Conservation (phyloP, 164 flowering plant genomes). For the Dillenia suffruticosa region DNA sequence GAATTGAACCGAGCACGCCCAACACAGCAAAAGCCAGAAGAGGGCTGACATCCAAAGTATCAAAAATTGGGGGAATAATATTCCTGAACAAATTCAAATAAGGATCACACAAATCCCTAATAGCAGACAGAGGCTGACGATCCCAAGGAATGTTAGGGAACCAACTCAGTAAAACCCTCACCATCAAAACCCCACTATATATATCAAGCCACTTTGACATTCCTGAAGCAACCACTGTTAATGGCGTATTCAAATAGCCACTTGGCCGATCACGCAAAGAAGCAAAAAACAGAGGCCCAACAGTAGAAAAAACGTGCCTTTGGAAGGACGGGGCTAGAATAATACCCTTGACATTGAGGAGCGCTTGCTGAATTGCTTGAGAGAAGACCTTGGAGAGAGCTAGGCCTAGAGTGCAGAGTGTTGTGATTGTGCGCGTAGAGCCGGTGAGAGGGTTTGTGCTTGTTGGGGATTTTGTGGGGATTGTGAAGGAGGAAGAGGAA, state of each 20-base stretch:
- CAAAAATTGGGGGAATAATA: slow-evolving; percentile 77
- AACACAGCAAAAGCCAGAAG: slow-evolving; percentile 77
- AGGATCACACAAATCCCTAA: slow-evolving; percentile 91
- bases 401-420: slow-evolving; percentile 32
- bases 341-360: slow-evolving; percentile 11
- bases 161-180: slow-evolving; percentile 97
- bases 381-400: slow-evolving; percentile 22
- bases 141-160: slow-evolving; percentile 98
- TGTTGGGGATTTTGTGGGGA: slow-evolving; percentile 1
- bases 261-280: slow-evolving; percentile 35
- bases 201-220: slow-evolving; percentile 91
- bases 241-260: slow-evolving; percentile 58
- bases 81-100: slow-evolving; percentile 81
- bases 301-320: slow-evolving; percentile 22
- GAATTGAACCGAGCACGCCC: slow-evolving; percentile 60
- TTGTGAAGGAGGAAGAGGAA: slow-evolving; percentile 5
- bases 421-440: slow-evolving; percentile 52
- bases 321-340: slow-evolving; percentile 19
- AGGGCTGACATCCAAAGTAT: slow-evolving; percentile 83
- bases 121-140: slow-evolving; percentile 80
- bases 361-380: slow-evolving; percentile 2
- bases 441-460: slow-evolving; percentile 19
- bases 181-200: slow-evolving; percentile 83
- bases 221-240: slow-evolving; percentile 82
- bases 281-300: slow-evolving; percentile 72